Evolutionary conservation across 129 eudicot species (phyloP).

Genomic region (Deinandra increscens): DNA sequence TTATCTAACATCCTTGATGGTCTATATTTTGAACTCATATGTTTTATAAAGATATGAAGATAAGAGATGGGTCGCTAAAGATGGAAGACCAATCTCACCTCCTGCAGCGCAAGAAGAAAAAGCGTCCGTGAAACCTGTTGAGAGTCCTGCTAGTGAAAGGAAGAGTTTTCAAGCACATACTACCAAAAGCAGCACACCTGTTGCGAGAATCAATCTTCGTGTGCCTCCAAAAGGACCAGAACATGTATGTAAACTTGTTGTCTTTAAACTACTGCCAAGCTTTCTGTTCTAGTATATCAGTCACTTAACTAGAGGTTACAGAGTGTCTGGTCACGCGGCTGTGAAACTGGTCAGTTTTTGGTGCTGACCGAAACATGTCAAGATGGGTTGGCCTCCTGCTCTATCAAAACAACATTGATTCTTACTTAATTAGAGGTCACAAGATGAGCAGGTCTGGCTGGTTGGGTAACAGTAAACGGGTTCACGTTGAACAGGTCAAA

Average conservation of each 20-base stretch:
- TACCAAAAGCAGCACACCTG: conserved; percentile 39
- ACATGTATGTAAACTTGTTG: conserved; percentile 44
- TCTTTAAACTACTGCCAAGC: conserved; percentile 7
- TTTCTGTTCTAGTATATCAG: conserved; percentile 1
- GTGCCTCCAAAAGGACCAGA: conserved; percentile 84
- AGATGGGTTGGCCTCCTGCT: conserved; percentile 1
- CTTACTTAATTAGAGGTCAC: conserved; percentile 6
- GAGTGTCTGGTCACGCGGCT: neutral
- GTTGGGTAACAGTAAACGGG: neutral
- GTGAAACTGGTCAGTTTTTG: neutral
- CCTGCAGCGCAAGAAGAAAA: conserved; percentile 48
- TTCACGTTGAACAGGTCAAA: neutral
- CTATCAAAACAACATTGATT: conserved; percentile 1
- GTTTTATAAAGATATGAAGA: conserved; percentile 76
- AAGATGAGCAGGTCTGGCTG: neutral
- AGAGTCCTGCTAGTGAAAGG: conserved; percentile 50
- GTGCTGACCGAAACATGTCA: neutral
- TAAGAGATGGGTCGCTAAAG: conserved; percentile 91
- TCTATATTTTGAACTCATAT: neutral
- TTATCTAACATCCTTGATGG: conserved; percentile 2
- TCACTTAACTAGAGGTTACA: conserved; percentile 7
- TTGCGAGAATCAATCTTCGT: conserved; percentile 59
- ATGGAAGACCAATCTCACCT: conserved; percentile 67
- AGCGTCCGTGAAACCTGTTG: conserved; percentile 42
- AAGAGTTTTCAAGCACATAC: conserved; percentile 42